Percentiles rank a stretch among this genome's conserved stretches.
phyloP scores from a whole-genome alignment of 176 grass and related monocot species.

The Juncus effusus region DNA sequence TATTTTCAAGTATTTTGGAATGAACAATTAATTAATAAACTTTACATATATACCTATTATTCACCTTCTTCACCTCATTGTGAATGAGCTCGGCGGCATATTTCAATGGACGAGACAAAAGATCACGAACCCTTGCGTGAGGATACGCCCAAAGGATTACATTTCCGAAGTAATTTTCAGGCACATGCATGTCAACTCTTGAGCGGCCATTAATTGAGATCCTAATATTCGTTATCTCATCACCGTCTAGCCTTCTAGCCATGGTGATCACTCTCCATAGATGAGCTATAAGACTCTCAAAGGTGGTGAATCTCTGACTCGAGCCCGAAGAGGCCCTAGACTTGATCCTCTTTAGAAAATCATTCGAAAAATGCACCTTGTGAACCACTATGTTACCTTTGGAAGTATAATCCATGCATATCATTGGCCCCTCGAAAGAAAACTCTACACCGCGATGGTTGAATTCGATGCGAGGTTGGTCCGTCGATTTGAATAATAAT shows the following conservation, averaged over 20 bases:
- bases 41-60: not conserved
- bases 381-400: slow-evolving; percentile 41
- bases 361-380: slow-evolving; percentile 47
- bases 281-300: slow-evolving; percentile 45
- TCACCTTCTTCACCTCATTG: not conserved
- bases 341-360: slow-evolving; percentile 50
- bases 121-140: slow-evolving; percentile 11
- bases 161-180: slow-evolving; percentile 41
- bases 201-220: slow-evolving; percentile 38
- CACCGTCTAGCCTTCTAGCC: slow-evolving; percentile 4
- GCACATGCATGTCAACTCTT: slow-evolving; percentile 25
- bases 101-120: slow-evolving; percentile 3
- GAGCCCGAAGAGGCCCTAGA: slow-evolving; percentile 23
- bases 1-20: too few species aligned
- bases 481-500: slow-evolving; percentile 27
- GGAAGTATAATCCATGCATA: not conserved
- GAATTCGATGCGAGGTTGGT: slow-evolving; percentile 36
- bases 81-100: slow-evolving; percentile 22
- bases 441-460: slow-evolving; percentile 41
- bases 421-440: not conserved
- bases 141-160: slow-evolving; percentile 34
- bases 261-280: slow-evolving; percentile 47
- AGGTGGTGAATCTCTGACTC: slow-evolving; percentile 42
- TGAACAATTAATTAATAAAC: too few species aligned
- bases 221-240: slow-evolving; percentile 18